Evolutionary conservation across 176 grass and related monocot genomes (phyloP).

Genomic region (sorghum (Sorghum bicolor)): DNA sequence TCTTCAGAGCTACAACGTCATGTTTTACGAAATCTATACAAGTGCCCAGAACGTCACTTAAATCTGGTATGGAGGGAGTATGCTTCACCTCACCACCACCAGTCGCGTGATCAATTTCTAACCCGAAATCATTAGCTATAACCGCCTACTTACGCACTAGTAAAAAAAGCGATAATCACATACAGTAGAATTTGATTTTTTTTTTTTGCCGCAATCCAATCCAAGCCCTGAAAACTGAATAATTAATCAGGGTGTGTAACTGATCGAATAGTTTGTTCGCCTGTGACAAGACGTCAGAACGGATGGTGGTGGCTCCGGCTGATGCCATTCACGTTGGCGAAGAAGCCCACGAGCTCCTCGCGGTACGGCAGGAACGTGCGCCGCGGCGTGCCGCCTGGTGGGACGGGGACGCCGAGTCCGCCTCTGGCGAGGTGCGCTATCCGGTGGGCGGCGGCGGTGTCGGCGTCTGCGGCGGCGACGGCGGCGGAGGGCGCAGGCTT

Average conservation of each 20-base stretch:
- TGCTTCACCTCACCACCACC: neutral
- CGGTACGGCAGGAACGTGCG: slow-evolving; percentile 82
- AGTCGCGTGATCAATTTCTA: neutral
- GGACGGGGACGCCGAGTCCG: neutral
- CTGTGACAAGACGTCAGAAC: neutral
- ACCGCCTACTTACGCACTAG: neutral
- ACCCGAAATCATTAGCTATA: neutral
- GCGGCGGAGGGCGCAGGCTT: neutral
- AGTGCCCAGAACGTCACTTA: too few species aligned
- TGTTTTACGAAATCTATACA: too few species aligned
- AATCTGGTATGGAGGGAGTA: too few species aligned
- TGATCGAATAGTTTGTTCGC: neutral
- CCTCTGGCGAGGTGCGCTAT: slow-evolving; percentile 31
- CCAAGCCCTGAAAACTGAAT: neutral
- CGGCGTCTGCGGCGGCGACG: neutral
- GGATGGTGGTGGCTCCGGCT: slow-evolving; percentile 45
- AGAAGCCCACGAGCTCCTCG: slow-evolving; percentile 56
- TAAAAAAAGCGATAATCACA: neutral
- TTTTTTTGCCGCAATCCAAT: neutral
- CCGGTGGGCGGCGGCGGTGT: slow-evolving; percentile 30
- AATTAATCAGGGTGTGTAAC: neutral
- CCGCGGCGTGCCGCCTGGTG: slow-evolving; percentile 5
- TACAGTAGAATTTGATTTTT: neutral
- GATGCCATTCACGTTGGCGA: slow-evolving; percentile 52
- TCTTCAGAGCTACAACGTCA: too few species aligned